A percentile compares a stretch with the other conserved stretches of the same genome.
Conservation (phyloP, 129 eudicot species). For the Cynara cardunculus region DNA sequence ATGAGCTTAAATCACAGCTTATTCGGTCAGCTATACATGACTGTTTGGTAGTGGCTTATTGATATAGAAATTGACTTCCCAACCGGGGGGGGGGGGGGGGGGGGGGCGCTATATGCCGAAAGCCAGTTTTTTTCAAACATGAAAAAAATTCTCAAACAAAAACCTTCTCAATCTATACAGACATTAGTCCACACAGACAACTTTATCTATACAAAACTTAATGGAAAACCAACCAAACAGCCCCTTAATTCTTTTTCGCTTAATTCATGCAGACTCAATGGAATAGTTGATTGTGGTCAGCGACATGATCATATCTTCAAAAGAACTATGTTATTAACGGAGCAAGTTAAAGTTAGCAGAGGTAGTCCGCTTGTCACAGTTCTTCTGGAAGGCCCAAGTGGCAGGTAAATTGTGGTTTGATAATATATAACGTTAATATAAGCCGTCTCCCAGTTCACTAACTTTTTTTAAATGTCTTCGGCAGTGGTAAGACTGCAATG, state of each 20-base stretch:
- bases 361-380: conserved; percentile 95
- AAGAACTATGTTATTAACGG: conserved; percentile 86
- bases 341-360: conserved; percentile 90
- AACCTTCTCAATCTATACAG: too few species aligned
- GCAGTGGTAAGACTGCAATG: conserved; percentile 99
- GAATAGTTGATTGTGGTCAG: conserved; percentile 90
- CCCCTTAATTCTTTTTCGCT: too few species aligned
- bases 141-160: too few species aligned
- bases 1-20: too few species aligned
- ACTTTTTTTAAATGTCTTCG: conserved; percentile 13
- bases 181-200: too few species aligned
- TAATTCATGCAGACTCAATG: conserved; percentile 85
- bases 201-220: not conserved
- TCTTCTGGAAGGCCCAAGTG: conserved; percentile 98
- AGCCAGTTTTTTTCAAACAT: too few species aligned
- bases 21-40: too few species aligned
- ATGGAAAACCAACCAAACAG: too few species aligned
- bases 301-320: conserved; percentile 79
- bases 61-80: too few species aligned
- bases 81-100: too few species aligned
- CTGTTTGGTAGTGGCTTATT: too few species aligned
- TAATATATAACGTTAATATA: conserved; percentile 3
- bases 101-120: too few species aligned
- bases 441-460: not conserved
- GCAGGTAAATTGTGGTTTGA: conserved; percentile 54